Evolutionary conservation across 345 rosid species (phyloP).

Genomic region (Brassica incana): DNA sequence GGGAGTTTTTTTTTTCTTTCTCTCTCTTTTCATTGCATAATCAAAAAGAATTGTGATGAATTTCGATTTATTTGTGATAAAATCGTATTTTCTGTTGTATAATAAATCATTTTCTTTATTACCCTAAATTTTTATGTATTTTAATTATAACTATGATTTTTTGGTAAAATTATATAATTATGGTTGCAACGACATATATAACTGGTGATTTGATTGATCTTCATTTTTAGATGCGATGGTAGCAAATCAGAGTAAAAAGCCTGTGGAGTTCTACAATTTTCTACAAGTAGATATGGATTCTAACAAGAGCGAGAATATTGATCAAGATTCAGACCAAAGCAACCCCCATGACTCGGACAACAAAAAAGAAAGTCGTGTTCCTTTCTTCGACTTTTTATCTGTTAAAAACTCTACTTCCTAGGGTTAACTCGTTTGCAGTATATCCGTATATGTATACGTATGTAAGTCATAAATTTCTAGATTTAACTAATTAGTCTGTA

Average conservation of each 20-base stretch:
- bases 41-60: neutral
- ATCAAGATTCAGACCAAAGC: conserved; percentile 44
- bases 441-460: neutral
- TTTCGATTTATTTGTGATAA: neutral
- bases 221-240: neutral
- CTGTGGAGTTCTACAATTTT: conserved; percentile 67
- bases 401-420: conserved; percentile 43
- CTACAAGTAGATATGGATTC: conserved; percentile 69
- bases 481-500: conserved; percentile 18
- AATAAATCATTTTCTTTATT: neutral
- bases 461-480: conserved; percentile 4
- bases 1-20: neutral
- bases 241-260: conserved; percentile 20
- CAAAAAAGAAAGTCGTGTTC: conserved; percentile 29
- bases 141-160: too few species aligned
- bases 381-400: conserved; percentile 66
- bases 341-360: conserved; percentile 12
- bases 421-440: conserved; percentile 24
- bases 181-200: neutral
- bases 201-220: neutral
- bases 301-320: conserved; percentile 53
- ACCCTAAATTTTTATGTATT: neutral
- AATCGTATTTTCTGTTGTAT: neutral
- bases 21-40: neutral
- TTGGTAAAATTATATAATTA: too few species aligned